phyloP scores from a whole-genome alignment of 75 land plant species.

The Sequoia sempervirens region DNA sequence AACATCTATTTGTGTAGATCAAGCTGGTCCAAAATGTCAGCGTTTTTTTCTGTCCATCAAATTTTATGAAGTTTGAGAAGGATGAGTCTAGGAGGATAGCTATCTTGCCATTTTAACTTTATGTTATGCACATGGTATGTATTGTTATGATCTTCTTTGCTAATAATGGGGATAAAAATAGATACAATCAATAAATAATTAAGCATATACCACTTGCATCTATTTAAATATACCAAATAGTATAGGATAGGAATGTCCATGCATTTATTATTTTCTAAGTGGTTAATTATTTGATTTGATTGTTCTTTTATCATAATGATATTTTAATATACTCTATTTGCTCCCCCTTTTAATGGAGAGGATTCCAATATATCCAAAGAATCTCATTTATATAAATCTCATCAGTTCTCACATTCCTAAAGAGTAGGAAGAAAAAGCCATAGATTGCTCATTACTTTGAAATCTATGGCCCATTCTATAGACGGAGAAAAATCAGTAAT shows the following conservation, averaged over 20 bases:
- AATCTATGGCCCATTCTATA: too few species aligned
- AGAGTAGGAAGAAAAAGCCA: too few species aligned
- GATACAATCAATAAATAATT: neutral
- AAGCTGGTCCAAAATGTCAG: constrained; percentile 87
- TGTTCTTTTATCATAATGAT: too few species aligned
- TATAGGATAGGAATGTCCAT: too few species aligned
- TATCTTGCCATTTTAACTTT: constrained; percentile 90
- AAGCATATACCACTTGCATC: neutral
- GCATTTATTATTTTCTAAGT: too few species aligned
- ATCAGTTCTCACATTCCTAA: too few species aligned
- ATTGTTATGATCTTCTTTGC: too few species aligned
- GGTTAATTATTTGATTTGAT: too few species aligned
- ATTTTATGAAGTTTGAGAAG: constrained; percentile 99
- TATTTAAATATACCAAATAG: too few species aligned
- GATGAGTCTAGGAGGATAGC: constrained; percentile 95
- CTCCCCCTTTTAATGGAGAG: neutral
- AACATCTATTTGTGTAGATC: constrained; percentile 89
- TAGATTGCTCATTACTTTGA: too few species aligned
- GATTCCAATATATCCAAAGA: neutral
- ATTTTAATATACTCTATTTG: neutral
- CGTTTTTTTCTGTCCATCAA: constrained; percentile 94
- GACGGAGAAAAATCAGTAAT: too few species aligned
- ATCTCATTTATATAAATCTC: too few species aligned
- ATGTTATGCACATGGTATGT: constrained; percentile 99
- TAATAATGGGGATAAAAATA: neutral